Base-by-base conservation (phyloP, 2,329 filamentous ascomycete species). In the Apiospora sp. region DNA sequence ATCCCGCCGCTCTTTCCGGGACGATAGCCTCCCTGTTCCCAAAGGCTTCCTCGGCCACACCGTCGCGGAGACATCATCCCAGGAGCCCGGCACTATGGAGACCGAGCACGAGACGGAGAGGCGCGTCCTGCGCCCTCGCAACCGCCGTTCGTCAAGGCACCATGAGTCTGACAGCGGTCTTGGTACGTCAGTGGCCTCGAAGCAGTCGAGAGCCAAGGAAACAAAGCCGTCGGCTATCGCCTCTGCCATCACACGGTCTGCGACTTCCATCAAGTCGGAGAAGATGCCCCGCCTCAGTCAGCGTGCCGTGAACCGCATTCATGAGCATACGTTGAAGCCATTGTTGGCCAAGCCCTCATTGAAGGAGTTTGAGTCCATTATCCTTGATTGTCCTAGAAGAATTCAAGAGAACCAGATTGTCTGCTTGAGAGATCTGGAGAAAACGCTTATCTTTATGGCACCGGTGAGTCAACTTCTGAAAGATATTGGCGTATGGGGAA, bases 371-470 rank as follows among this genome's bases (percentile, higher is more conserved):
- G 92, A 94, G 81, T 87, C 92, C 68, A 90, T 98, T 78, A 88
- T 98, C 75, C 87, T 92, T 77, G 92, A 94, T 82, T 91, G 95
- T 75, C 94, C 94, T 68, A 88, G 89, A 82, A 92, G 92, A 80
- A 96, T 98, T 81, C 90, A 91, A 79, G 90, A 92, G 80, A 95
- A 94, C 83, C 91, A 96, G 79, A 96, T 98, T 79, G 91, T 93
- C 81, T 98, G 93, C 85, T 90, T 98, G 71, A 92, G 96, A 82
- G 96, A 98, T 83, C 89, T 98, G 69, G 96, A 98, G 84, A 98
- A 98, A 89, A 96, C 93, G 13, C 87, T 98, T 74, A 90, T 98
- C 79, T 95, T 95, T 84, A 91, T 95, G 82, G 94, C 95, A 86
- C 94, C 94, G 82, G 96, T 98, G 92, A 97, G 95, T 97, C 83